A percentile compares a stretch with the other conserved stretches of the same genome.
These are phyloP conservation scores for Beauveria sp. DNA, from an alignment of 2,329 filamentous ascomycete genomes.

Conservation along the genomic window DNA sequence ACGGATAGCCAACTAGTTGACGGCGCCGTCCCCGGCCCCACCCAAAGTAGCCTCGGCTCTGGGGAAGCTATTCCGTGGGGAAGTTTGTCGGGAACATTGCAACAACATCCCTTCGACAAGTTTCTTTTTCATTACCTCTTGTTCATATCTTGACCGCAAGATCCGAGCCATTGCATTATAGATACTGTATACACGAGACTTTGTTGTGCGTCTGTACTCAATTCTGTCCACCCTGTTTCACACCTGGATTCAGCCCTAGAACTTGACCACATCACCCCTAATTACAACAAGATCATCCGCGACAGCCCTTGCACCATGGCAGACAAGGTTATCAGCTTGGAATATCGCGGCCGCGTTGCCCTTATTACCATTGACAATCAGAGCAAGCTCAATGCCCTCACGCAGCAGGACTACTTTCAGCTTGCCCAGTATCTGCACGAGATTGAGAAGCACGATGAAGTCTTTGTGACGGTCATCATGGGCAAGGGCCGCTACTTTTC, in stretches of 20 bases:
- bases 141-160: neutral
- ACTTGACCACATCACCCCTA: neutral
- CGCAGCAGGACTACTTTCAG: constrained; percentile 65
- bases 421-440: constrained; percentile 68
- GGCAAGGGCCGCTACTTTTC: constrained; percentile 83
- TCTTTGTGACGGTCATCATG: constrained; percentile 77
- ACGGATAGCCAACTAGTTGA: neutral
- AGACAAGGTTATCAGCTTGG: constrained; percentile 25
- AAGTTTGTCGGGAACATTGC: neutral
- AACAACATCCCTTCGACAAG: neutral
- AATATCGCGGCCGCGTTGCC: constrained; percentile 41
- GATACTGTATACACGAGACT: neutral
- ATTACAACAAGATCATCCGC: neutral
- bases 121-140: neutral
- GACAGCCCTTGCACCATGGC: neutral
- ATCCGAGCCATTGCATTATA: neutral
- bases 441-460: constrained; percentile 69
- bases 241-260: neutral
- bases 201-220: neutral
- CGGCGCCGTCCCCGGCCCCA: neutral
- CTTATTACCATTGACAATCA: constrained; percentile 81
- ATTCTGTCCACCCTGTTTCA: neutral
- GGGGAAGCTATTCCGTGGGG: neutral
- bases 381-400: constrained; percentile 81
- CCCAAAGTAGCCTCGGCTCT: constrained; percentile 7